These are phyloP conservation scores for Salvia rosmarinus DNA, from an alignment of 257 asterid genomes.

Conservation along the genomic window DNA sequence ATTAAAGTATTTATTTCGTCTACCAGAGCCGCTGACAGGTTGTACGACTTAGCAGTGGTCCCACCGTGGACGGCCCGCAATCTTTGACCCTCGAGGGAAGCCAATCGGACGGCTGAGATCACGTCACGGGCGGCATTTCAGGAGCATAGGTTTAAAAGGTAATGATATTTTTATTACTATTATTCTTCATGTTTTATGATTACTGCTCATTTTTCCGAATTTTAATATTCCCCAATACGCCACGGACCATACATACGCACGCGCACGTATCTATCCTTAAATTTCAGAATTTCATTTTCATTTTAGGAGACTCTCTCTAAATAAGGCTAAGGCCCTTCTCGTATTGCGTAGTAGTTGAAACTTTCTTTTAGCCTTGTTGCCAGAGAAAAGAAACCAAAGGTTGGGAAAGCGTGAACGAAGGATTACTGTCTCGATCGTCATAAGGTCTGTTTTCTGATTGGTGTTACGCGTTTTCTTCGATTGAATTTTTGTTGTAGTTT, in stretches of 20 bases:
- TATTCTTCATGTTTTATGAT: slow-evolving; percentile 15
- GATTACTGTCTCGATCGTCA: slow-evolving; percentile 23
- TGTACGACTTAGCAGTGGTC: slow-evolving; percentile 10
- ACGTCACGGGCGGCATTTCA: slow-evolving; percentile 35
- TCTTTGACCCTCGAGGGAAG: slow-evolving; percentile 36
- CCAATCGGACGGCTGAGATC: slow-evolving; percentile 42
- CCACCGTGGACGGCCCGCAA: slow-evolving; percentile 22
- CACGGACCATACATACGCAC: slow-evolving; percentile 30
- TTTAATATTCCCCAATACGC: slow-evolving; percentile 23
- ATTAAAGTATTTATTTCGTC: background rate
- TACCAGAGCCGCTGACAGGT: slow-evolving; percentile 4
- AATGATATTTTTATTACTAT: too few species aligned
- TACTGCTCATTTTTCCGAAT: background rate
- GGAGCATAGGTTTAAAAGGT: slow-evolving; percentile 26
- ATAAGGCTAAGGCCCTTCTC: slow-evolving; percentile 32
- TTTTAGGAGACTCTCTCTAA: slow-evolving; percentile 22
- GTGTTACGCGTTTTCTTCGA: background rate
- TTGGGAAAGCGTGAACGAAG: background rate
- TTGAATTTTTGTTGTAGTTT: slow-evolving; percentile 12
- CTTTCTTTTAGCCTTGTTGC: slow-evolving; percentile 23
- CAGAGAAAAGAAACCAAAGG: background rate
- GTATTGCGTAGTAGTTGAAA: slow-evolving; percentile 35
- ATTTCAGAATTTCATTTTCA: background rate
- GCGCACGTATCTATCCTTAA: background rate
- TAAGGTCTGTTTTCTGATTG: slow-evolving; percentile 23